phyloP scores from a whole-genome alignment of 2,329 filamentous ascomycete genomes.

The Penicillium sp. region DNA sequence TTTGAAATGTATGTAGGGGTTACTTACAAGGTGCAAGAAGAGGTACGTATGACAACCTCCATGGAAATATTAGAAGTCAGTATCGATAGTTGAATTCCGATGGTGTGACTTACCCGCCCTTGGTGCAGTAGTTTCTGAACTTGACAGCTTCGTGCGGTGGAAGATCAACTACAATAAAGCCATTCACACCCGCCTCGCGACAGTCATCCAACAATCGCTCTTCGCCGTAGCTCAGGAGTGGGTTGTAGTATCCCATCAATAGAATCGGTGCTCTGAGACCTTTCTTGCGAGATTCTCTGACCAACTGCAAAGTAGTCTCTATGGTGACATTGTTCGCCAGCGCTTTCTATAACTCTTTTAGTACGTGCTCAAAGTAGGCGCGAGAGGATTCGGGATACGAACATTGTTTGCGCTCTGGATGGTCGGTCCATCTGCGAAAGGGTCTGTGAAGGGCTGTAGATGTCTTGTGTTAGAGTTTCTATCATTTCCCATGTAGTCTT shows the following conservation, averaged over 20 bases:
- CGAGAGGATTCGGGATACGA: no score
- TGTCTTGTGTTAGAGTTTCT: no score
- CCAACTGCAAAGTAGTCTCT: conserved; percentile 58
- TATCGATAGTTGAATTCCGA: background rate
- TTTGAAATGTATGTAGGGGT: no score
- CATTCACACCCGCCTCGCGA: conserved; percentile 78
- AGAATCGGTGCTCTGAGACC: conserved; percentile 78
- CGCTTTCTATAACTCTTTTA: no score
- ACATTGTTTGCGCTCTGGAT: no score
- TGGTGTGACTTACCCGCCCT: conserved; percentile 23
- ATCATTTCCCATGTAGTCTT: no score
- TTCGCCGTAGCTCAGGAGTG: conserved; percentile 87
- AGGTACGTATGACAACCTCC: conserved; percentile 83
- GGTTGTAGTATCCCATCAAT: conserved; percentile 99
- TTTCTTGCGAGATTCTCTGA: conserved; percentile 68
- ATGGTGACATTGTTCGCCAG: no score
- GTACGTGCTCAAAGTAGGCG: no score
- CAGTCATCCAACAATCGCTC: conserved; percentile 80
- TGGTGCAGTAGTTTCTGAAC: conserved; percentile 43
- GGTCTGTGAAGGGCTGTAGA: no score
- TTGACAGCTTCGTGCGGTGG: conserved; percentile 92
- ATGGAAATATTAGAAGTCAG: background rate
- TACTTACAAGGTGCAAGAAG: conserved; percentile 66
- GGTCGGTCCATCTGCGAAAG: no score
- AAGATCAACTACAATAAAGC: conserved; percentile 93